phyloP scores from a whole-genome alignment of 805 yeast species.

The Pichia californica region DNA sequence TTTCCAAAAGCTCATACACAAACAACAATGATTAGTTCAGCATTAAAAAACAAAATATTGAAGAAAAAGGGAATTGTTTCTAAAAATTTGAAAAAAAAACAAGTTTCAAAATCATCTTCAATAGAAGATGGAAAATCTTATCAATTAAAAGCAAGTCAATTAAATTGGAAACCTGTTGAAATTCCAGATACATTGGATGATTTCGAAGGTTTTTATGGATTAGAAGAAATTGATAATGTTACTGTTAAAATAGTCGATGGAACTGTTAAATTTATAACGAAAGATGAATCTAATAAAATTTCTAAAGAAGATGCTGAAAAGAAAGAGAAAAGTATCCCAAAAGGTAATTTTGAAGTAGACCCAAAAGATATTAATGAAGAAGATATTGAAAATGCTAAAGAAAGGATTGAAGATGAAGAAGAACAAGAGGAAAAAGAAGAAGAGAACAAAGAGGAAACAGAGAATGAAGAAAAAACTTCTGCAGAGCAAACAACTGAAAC shows the following conservation, averaged over 20 bases:
- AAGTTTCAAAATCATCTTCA: no score
- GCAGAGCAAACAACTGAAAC: conserved; percentile 1
- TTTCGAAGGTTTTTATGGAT: conserved; percentile 84
- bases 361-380: conserved; percentile 16
- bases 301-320: conserved; percentile 20
- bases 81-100: conserved; percentile 6
- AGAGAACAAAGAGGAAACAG: not conserved
- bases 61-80: conserved; percentile 13
- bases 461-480: conserved; percentile 4
- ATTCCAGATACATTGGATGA: conserved; percentile 81
- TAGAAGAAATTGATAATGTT: conserved; percentile 93
- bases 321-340: conserved; percentile 18
- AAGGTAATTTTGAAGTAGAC: conserved; percentile 21
- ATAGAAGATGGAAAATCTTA: not conserved
- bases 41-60: conserved; percentile 13
- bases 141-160: conserved; percentile 33
- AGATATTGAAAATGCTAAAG: conserved; percentile 16
- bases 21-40: conserved; percentile 15
- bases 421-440: conserved; percentile 7
- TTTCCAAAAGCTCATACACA: no score
- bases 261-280: conserved; percentile 49
- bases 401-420: conserved; percentile 8
- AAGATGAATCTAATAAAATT: conserved; percentile 22
- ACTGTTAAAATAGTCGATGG: conserved; percentile 73
- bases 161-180: conserved; percentile 77